Evolutionary conservation across 1,284 basidiomycete species (phyloP).

Genomic region (Spongispora temasekensis): DNA sequence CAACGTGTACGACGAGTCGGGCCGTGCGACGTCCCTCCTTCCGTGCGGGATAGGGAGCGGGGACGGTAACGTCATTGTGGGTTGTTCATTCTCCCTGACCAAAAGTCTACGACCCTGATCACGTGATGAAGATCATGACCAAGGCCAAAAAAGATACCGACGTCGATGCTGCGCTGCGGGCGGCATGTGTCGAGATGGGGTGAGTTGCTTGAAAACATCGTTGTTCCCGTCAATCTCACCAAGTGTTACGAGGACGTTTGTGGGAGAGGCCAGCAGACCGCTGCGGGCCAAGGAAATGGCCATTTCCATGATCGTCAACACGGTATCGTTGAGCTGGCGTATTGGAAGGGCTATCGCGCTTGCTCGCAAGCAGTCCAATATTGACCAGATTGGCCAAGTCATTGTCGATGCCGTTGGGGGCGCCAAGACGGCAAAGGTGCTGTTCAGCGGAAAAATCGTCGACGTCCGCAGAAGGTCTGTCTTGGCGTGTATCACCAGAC

Average conservation of each 20-base stretch:
- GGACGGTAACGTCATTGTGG: conserved; percentile 40
- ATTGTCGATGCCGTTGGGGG: conserved; percentile 53
- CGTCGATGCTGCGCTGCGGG: conserved; percentile 38
- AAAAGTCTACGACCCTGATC: conserved; percentile 15
- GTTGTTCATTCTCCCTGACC: conserved; percentile 6
- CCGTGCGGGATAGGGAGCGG: conserved; percentile 39
- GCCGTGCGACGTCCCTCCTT: conserved; percentile 33
- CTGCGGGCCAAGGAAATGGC: conserved; percentile 33
- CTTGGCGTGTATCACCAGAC: not conserved
- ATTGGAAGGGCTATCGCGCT: conserved; percentile 52
- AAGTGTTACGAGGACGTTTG: conserved; percentile 31
- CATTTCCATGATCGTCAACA: conserved; percentile 46
- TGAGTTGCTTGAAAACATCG: conserved; percentile 13
- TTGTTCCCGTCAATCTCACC: not conserved
- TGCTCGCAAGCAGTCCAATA: conserved; percentile 43
- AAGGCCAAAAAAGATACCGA: conserved; percentile 34
- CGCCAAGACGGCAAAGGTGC: conserved; percentile 38
- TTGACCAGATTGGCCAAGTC: conserved; percentile 48
- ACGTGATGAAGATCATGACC: conserved; percentile 35
- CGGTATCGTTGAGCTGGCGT: conserved; percentile 58
- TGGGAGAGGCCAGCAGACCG: conserved; percentile 45
- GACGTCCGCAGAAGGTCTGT: conserved; percentile 47
- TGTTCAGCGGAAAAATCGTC: conserved; percentile 60
- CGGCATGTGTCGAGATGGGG: conserved; percentile 46
- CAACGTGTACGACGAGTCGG: conserved; percentile 39